Percentiles rank a stretch among this genome's conserved stretches.
Evolutionary conservation across 371 early-diverging fungal genomes (phyloP).

Genomic region (Amoeboaphelidium occidentale): DNA sequence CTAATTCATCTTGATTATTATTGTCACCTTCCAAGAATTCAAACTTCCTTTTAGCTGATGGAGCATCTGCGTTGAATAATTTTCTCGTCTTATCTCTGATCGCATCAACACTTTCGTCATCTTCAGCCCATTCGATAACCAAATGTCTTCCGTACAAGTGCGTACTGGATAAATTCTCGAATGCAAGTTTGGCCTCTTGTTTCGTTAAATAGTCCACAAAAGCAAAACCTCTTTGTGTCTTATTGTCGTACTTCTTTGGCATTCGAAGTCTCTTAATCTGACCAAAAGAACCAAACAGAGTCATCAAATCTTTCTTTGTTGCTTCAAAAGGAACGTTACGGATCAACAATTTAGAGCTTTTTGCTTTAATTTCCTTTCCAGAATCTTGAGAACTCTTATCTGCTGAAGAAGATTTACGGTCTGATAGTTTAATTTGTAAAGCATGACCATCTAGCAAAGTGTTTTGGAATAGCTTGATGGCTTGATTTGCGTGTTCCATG

Average conservation of each 20-base stretch:
- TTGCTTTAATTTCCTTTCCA: conserved; percentile 17
- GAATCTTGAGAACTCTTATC: conserved; percentile 7
- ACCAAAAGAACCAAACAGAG: conserved; percentile 72
- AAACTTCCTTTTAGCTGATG: too few species aligned
- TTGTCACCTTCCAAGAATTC: too few species aligned
- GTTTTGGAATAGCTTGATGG: conserved; percentile 52
- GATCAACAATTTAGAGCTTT: conserved; percentile 64
- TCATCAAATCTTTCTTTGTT: conserved; percentile 71
- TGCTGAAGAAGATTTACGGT: neutral
- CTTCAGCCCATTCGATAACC: conserved; percentile 88
- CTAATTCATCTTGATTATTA: too few species aligned
- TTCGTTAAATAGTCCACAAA: conserved; percentile 88
- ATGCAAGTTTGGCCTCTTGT: conserved; percentile 77
- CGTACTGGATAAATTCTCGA: conserved; percentile 59
- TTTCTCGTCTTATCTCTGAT: conserved; percentile 15
- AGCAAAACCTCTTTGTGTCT: conserved; percentile 86
- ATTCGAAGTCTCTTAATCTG: conserved; percentile 82
- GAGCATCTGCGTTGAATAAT: conserved; percentile 7
- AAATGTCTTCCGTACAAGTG: conserved; percentile 97
- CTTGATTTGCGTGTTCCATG: conserved; percentile 47
- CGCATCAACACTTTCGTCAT: conserved; percentile 21
- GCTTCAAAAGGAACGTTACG: conserved; percentile 98
- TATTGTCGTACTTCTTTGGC: conserved; percentile 78
- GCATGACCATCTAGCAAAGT: neutral
- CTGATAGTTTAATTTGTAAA: neutral